Base-by-base conservation (phyloP, 805 yeast genomes). In the Starmerella kuoi region DNA sequence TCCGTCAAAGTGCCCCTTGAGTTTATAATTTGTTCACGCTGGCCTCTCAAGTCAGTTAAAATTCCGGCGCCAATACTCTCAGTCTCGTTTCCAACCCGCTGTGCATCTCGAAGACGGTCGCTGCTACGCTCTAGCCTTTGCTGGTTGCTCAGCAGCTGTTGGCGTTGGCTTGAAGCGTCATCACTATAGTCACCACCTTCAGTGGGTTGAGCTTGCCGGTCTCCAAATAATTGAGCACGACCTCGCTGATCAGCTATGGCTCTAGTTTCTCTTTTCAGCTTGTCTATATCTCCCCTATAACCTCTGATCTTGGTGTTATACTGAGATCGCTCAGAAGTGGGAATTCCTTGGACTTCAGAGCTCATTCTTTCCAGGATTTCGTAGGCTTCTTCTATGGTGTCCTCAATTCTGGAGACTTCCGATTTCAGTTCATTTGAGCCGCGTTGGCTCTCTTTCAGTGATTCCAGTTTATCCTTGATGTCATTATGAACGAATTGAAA, bases 61-160 rank as follows among this genome's bases (percentile, higher is more conserved):
- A 91, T 91, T 50, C 81, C 79, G 12, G 95, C 84, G 1, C 98
- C 98, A 39, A 91, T 76, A 25, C 70, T 69, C 61, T 91, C 98
- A 0, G 98, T 86, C 53, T 91, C 98, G 40, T 81, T 67, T 5
- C 97, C 98, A 2, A 86, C 69, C 52, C 96, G 70, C 49, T 88
- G 93, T 18, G 91, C 79, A 36, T 91, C 96, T 46, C 79, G 71
- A 37, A 91, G 68, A 53, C 95, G 72, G 48, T 87, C 88, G 2
- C 85, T 73, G 1, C 93, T 74, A 50, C 91, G 70, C 51, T 84
- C 94, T 45, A 91, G 68, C 3, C 91, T 70, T 2, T 85, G 78
- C 55, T 83, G 83, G 47, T 83, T 83, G 40, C 73, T 70, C 44
- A 91, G 67, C 35, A 91, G 67, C 52, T 79, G 83, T 53, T 81